Conservation (phyloP, 176 grass and related monocot species). For the Ensete glaucum region DNA sequence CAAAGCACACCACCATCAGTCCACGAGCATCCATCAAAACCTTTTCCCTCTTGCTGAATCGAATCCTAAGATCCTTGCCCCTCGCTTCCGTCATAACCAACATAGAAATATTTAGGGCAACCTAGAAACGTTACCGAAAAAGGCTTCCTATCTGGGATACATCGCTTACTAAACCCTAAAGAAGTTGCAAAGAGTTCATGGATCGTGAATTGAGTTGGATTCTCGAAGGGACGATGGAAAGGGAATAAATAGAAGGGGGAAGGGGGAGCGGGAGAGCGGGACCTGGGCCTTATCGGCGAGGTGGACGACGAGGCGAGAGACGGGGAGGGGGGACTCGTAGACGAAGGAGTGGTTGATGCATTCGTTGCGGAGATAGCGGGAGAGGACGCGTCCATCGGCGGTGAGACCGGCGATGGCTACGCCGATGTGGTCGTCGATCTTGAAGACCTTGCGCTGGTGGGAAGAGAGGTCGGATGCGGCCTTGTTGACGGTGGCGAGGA, state of each 20-base stretch:
- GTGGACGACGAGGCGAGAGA: slow-evolving; percentile 65
- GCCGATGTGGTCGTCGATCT: slow-evolving; percentile 71
- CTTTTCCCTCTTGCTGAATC: no score
- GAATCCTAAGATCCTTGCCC: no score
- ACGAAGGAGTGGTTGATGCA: slow-evolving; percentile 97
- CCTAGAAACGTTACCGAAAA: no score
- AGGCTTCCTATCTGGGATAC: no score
- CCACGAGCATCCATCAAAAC: no score
- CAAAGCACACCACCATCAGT: no score
- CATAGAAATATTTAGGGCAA: no score
- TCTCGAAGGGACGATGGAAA: background rate
- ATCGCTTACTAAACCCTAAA: no score
- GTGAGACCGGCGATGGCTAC: slow-evolving; percentile 90
- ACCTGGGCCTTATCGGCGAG: slow-evolving; percentile 99
- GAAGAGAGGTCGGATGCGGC: slow-evolving; percentile 80
- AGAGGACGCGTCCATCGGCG: slow-evolving; percentile 82
- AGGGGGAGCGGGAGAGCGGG: background rate
- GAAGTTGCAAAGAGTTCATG: background rate
- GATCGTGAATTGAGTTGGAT: background rate
- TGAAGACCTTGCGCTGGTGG: slow-evolving; percentile 91
- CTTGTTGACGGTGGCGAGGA: slow-evolving; percentile 79
- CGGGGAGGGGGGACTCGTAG: slow-evolving; percentile 78
- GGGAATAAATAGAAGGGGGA: slow-evolving; percentile 18
- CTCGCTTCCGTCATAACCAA: no score
- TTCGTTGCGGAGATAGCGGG: slow-evolving; percentile 71